phyloP scores from a whole-genome alignment of 139 green algal genomes.

The Nannochloris sp. region DNA sequence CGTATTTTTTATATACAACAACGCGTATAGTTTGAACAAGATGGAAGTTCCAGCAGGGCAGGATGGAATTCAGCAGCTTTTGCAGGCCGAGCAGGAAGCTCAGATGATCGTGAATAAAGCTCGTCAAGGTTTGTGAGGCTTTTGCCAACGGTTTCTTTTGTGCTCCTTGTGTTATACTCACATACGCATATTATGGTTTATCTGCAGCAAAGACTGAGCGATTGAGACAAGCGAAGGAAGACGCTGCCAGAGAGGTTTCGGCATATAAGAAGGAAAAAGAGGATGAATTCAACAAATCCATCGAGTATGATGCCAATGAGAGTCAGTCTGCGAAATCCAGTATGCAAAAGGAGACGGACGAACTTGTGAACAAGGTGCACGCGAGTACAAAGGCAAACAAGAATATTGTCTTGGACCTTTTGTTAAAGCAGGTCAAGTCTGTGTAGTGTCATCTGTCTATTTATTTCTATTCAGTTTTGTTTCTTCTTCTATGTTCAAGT shows the following conservation, averaged over 20 bases:
- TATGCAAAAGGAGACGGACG: too few relatives aligned
- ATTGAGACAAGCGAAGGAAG: slow-evolving; percentile 69
- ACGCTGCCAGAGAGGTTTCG: slow-evolving; percentile 73
- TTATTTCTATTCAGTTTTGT: too few relatives aligned
- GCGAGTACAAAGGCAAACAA: too few relatives aligned
- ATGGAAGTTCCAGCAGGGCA: slow-evolving; percentile 29
- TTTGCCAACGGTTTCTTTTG: not conserved
- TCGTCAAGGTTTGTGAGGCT: slow-evolving; percentile 53
- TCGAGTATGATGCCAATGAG: slow-evolving; percentile 36
- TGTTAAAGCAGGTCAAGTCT: too few relatives aligned
- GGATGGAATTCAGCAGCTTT: slow-evolving; percentile 86
- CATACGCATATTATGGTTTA: not conserved
- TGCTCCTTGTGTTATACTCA: not conserved
- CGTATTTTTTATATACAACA: too few relatives aligned
- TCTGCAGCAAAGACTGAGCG: slow-evolving; percentile 63
- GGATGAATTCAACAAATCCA: slow-evolving; percentile 61
- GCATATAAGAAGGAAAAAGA: slow-evolving; percentile 65
- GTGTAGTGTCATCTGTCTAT: too few relatives aligned
- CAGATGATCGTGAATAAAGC: slow-evolving; percentile 75
- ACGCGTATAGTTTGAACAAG: too few relatives aligned
- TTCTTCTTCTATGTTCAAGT: too few relatives aligned
- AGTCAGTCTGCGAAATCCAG: not conserved
- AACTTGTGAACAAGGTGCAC: too few relatives aligned
- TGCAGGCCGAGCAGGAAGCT: slow-evolving; percentile 80
- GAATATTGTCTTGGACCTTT: too few relatives aligned